These are phyloP conservation scores for Phialophora verrucosa DNA, from an alignment of 2,329 filamentous ascomycete genomes.

Conservation along the genomic window DNA sequence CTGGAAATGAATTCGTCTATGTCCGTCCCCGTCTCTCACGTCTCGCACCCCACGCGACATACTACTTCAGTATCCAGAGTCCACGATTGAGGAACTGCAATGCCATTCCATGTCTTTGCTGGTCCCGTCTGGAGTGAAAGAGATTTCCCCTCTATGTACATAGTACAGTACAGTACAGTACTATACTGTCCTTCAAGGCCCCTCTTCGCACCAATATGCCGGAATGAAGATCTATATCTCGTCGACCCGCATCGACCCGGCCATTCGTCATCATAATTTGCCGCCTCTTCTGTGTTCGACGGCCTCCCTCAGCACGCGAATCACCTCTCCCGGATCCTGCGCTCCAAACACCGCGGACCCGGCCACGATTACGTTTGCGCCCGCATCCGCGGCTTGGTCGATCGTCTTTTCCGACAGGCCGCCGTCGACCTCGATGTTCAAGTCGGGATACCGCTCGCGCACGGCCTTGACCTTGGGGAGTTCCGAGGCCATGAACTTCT, in stretches of 20 bases:
- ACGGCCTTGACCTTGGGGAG: constrained; percentile 90
- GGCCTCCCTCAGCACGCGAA: constrained; percentile 76
- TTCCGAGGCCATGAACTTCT: constrained; percentile 97
- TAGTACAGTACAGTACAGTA: too few relatives aligned
- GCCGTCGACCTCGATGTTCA: constrained; percentile 98
- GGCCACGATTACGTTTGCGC: constrained; percentile 97
- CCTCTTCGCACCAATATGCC: not conserved
- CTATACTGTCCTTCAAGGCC: not conserved
- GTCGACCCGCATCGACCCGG: not conserved
- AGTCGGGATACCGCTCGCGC: constrained; percentile 80
- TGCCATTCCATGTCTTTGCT: not conserved
- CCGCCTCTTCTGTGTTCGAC: constrained; percentile 67
- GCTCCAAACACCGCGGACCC: constrained; percentile 96
- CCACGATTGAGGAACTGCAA: not conserved
- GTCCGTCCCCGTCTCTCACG: not conserved
- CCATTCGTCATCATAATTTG: constrained; percentile 33
- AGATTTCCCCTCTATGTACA: not conserved
- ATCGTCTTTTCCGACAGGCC: constrained; percentile 88
- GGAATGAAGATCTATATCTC: not conserved
- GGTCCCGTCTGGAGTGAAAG: not conserved
- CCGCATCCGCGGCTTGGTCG: constrained; percentile 90
- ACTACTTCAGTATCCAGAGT: not conserved
- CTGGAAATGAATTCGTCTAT: too few relatives aligned
- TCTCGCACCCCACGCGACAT: not conserved
- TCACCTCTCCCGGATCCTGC: constrained; percentile 84